Evolutionary conservation across 129 eudicot genomes (phyloP).

Genomic region (Pseudognaphalium luteoalbum): DNA sequence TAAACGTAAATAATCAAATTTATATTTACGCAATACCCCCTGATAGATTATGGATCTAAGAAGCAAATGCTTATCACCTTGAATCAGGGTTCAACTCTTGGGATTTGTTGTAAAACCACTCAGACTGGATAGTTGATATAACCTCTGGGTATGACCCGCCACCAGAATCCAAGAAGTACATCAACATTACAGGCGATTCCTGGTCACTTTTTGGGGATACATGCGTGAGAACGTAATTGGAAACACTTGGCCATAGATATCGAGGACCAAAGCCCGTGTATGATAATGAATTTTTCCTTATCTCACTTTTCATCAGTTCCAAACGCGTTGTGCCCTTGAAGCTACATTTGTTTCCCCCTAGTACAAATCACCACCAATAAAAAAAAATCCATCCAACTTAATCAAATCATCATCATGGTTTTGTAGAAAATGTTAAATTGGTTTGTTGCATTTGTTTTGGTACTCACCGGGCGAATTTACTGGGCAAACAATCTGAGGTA

Average conservation of each 20-base stretch:
- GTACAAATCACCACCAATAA: not conserved
- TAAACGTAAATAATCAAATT: not conserved
- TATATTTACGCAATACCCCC: no score
- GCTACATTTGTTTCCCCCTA: conserved; percentile 61
- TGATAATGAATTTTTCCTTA: conserved; percentile 41
- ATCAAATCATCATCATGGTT: no score
- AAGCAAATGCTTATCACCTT: conserved; percentile 41
- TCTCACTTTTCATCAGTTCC: conserved; percentile 74
- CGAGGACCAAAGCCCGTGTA: conserved; percentile 64
- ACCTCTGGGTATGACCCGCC: conserved; percentile 96
- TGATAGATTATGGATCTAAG: no score
- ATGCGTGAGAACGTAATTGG: conserved; percentile 71
- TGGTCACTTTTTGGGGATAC: conserved; percentile 46
- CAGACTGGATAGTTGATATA: conserved; percentile 67
- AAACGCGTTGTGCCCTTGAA: conserved; percentile 78
- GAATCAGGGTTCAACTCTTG: conserved; percentile 72
- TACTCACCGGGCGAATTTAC: conserved; percentile 35
- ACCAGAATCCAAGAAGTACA: conserved; percentile 96
- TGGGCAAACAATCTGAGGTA: conserved; percentile 67
- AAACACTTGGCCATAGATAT: conserved; percentile 86
- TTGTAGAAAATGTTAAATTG: no score
- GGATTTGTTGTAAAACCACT: conserved; percentile 71
- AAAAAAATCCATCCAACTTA: no score
- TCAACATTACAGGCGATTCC: conserved; percentile 41
- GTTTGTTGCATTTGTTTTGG: no score